Percentiles rank a stretch among this genome's conserved stretches.
Evolutionary conservation across 1,284 basidiomycete genomes (phyloP).

Genomic region (Singerocomus rubriflavus): DNA sequence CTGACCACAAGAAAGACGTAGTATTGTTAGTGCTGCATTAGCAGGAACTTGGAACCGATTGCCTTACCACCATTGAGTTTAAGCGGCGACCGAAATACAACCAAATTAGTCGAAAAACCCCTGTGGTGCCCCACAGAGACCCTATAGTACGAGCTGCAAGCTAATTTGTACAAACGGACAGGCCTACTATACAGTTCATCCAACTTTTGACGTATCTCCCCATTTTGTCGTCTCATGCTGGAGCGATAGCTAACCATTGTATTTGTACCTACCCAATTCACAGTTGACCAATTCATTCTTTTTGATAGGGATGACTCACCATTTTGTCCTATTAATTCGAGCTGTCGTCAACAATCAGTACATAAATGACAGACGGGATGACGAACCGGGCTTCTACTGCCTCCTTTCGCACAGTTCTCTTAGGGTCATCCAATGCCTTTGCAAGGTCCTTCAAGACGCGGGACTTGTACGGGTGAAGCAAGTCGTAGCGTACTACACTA

Average conservation of each 20-base stretch:
- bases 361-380: not conserved
- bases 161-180: too few relatives aligned
- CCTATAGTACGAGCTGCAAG: not conserved
- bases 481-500: slow-evolving; percentile 71
- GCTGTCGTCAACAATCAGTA: slow-evolving; percentile 3
- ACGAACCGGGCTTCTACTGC: slow-evolving; percentile 79
- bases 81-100: slow-evolving; percentile 24
- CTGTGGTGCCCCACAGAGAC: too few relatives aligned
- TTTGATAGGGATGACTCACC: slow-evolving; percentile 35
- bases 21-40: not conserved
- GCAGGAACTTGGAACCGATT: not conserved
- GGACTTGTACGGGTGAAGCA: slow-evolving; percentile 72
- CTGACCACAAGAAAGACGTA: not conserved
- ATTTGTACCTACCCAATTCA: slow-evolving; percentile 50
- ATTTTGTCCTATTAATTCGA: slow-evolving; percentile 44
- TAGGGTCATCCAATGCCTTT: slow-evolving; percentile 80
- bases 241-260: slow-evolving; percentile 39
- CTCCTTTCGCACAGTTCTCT: slow-evolving; percentile 74
- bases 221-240: not conserved
- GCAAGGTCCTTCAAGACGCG: slow-evolving; percentile 74
- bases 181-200: too few relatives aligned
- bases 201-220: not conserved
- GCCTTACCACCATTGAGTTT: slow-evolving; percentile 13
- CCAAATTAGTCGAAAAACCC: not conserved
- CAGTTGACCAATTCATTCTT: not conserved